Base-by-base conservation (phyloP, 495 filamentous ascomycete species). In the Venustampulla echinocandica region DNA sequence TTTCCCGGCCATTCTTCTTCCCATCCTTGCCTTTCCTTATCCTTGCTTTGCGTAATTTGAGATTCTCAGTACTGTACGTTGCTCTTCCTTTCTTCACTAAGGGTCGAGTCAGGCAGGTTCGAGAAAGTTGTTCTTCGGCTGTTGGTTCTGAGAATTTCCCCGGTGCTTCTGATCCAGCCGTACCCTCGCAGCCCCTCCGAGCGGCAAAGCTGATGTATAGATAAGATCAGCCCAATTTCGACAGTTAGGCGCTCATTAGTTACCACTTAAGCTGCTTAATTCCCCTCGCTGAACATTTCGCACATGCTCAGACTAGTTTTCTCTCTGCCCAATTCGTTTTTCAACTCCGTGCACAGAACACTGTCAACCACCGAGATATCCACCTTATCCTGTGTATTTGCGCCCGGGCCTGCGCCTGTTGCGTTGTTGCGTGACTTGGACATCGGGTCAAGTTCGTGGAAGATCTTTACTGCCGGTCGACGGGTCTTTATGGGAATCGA, bases 201-300 rank as follows among this genome's bases (percentile, higher is more conserved):
- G 27, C 39, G 40, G 45, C 46, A 54, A 54, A 49, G 10, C 27
- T 30, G 39, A 38, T 42, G 6, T 42, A 37, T 49, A 32, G 37
- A 49, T 19, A 15, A 42, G 37, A 49, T 7, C 37, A 49, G 46
- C 22, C 37, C 37, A 30, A 37, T 50, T 50, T 19, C 32, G 17
- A 50, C 40, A 37, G 21, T 11, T 15, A 42, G 36, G 22, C 21
- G 27, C 38, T 50, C 25, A 36, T 21, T 25, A 28, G n/a, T 53
- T 33, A 40, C 37, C 19, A 46, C 46, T 54, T 49, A 54, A 49
- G 46, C 46, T 33, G 46, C 51, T 54, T 37, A 45, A 54, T 54
- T 54, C 46, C 46, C 39, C 41, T 54, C 41, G 40, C 46, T 45
- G 40, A 40, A 34, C 14, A 54, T 13, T 35, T 22, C 9, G 25